phyloP scores from a whole-genome alignment of 371 early-diverging fungal species.

The Phascolomyces articulosus region DNA sequence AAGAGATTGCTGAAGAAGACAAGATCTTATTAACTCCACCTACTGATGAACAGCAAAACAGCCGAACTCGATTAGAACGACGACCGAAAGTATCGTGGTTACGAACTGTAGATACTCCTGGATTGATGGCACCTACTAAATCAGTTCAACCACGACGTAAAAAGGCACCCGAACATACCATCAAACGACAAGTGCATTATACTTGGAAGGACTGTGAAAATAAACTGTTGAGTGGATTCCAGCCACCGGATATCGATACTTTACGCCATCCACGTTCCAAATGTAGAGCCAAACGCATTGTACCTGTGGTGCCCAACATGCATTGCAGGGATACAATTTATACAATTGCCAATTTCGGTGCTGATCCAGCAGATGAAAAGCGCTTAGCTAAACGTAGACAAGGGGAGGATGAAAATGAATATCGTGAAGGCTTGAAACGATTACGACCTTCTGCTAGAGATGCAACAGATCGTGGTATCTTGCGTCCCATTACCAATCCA shows the following conservation, averaged over 20 bases:
- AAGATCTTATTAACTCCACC: constrained; percentile 61
- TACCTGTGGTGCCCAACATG: constrained; percentile 81
- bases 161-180: neutral
- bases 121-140: constrained; percentile 25
- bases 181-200: constrained; percentile 35
- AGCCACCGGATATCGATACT: constrained; percentile 48
- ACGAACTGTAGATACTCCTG: constrained; percentile 67
- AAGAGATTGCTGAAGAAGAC: constrained; percentile 67
- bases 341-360: constrained; percentile 71
- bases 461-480: constrained; percentile 60
- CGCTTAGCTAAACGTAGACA: constrained; percentile 30
- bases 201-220: constrained; percentile 66
- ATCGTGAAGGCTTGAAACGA: neutral
- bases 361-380: constrained; percentile 67
- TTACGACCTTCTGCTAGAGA: constrained; percentile 21
- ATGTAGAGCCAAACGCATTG: constrained; percentile 71
- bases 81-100: constrained; percentile 66
- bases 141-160: constrained; percentile 11
- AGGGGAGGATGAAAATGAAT: neutral
- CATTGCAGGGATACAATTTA: constrained; percentile 69
- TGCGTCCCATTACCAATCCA: constrained; percentile 60
- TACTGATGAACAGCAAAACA: constrained; percentile 24
- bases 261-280: constrained; percentile 79
- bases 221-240: constrained; percentile 76
- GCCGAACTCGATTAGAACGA: constrained; percentile 17